These are phyloP conservation scores for Dothiorella sarmentorum DNA, from an alignment of 2,329 filamentous ascomycete species.

Conservation along the genomic window DNA sequence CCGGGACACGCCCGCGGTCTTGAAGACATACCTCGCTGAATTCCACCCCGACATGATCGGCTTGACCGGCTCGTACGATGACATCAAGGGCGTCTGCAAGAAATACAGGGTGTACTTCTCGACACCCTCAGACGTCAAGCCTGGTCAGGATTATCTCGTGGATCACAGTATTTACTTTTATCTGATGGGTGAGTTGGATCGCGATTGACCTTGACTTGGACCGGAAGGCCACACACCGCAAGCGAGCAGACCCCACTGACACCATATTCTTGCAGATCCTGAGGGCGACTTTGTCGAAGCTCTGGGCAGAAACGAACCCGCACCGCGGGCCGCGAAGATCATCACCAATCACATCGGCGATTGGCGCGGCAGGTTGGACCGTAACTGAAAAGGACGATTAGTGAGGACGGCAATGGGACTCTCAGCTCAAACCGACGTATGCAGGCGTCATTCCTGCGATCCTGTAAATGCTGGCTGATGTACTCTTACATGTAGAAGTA, in stretches of 20 bases:
- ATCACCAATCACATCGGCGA: conserved; percentile 84
- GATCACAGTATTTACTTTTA: conserved; percentile 99
- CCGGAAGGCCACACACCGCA: neutral
- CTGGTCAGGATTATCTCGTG: conserved; percentile 93
- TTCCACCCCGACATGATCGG: conserved; percentile 87
- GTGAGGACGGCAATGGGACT: neutral
- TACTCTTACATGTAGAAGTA: conserved; percentile 2
- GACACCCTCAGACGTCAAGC: conserved; percentile 81
- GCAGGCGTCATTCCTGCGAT: neutral
- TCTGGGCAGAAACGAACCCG: conserved; percentile 89
- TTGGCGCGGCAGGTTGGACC: conserved; percentile 61
- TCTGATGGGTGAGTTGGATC: conserved; percentile 69
- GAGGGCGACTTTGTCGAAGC: conserved; percentile 98
- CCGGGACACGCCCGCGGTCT: conserved; percentile 78
- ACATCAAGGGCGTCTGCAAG: conserved; percentile 93
- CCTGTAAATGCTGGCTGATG: conserved; percentile 3
- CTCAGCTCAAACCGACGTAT: neutral
- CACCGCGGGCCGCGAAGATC: conserved; percentile 76
- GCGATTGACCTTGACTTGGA: neutral
- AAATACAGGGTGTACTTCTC: conserved; percentile 96
- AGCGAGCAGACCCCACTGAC: conserved; percentile 23
- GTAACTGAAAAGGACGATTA: conserved; percentile 20
- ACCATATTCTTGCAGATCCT: conserved; percentile 61
- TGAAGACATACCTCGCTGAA: conserved; percentile 82
- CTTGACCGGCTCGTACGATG: conserved; percentile 87